Percentiles rank a stretch among this genome's conserved stretches.
Conservation (phyloP, 257 asterid genomes). For the Solanum virginianum region DNA sequence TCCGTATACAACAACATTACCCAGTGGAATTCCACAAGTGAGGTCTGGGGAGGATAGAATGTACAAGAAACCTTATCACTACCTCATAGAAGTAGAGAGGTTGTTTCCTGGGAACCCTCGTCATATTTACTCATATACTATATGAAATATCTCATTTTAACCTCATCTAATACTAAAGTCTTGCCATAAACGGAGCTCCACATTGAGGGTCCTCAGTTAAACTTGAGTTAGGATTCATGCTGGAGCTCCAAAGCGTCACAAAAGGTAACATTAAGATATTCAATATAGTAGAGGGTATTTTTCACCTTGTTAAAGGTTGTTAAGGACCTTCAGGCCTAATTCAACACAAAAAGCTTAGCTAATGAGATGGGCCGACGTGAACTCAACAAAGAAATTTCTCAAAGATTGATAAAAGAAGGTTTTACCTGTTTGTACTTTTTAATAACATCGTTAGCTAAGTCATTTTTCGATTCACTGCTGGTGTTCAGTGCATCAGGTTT, state of each 20-base stretch:
- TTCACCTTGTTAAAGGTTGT: not conserved
- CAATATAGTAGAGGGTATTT: not conserved
- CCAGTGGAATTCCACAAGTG: too few species aligned
- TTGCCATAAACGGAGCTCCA: not conserved
- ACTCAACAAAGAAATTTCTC: not conserved
- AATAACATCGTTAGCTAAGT: slow-evolving; percentile 42
- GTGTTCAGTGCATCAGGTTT: slow-evolving; percentile 20
- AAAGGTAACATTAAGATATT: not conserved
- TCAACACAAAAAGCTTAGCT: not conserved
- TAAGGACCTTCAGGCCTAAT: not conserved
- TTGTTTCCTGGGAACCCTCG: too few species aligned
- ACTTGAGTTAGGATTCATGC: not conserved
- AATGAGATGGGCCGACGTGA: not conserved
- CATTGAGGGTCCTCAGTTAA: not conserved
- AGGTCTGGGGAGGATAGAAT: too few species aligned
- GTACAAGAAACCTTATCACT: too few species aligned
- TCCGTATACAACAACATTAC: not conserved
- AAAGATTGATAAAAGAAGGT: not conserved
- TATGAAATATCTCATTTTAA: not conserved
- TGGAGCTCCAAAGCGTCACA: not conserved
- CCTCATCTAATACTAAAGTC: not conserved
- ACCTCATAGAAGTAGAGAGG: too few species aligned
- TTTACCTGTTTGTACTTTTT: slow-evolving; percentile 54
- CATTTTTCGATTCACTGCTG: slow-evolving; percentile 19
- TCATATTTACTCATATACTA: too few species aligned